Percentiles rank a stretch among this genome's conserved stretches.
Conservation (phyloP, 140 eudicot genomes). For the Cichorium intybus region DNA sequence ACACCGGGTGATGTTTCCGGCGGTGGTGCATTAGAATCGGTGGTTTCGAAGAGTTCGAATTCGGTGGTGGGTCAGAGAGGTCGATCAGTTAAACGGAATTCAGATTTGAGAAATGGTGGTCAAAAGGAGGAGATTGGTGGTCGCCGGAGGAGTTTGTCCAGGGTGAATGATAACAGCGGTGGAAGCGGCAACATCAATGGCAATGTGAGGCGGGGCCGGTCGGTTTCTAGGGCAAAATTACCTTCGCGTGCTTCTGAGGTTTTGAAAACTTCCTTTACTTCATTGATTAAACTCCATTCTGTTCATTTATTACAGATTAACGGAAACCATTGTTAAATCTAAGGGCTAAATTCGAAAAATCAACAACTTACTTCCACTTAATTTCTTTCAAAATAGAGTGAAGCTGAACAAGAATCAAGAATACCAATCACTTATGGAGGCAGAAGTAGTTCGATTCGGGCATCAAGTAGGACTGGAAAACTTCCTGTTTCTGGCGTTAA, state of each 20-base stretch:
- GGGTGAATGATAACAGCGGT: constrained; percentile 25
- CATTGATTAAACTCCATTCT: background rate
- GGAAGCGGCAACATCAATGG: constrained; percentile 34
- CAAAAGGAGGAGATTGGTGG: constrained; percentile 33
- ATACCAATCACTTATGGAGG: constrained; percentile 12
- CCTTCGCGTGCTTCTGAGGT: constrained; percentile 43
- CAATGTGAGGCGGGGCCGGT: constrained; percentile 35
- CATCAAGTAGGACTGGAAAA: constrained; percentile 27
- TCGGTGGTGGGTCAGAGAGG: constrained; percentile 49
- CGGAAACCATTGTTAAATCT: too few relatives aligned
- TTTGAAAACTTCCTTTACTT: background rate
- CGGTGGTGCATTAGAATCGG: background rate
- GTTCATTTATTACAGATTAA: constrained; percentile 1
- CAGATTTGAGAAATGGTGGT: constrained; percentile 26
- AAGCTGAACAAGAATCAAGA: constrained; percentile 39
- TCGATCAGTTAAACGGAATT: constrained; percentile 48
- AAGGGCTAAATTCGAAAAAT: too few relatives aligned
- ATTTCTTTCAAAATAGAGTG: constrained; percentile 38
- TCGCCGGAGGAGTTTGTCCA: constrained; percentile 51
- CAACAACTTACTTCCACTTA: background rate
- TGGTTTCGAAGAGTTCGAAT: constrained; percentile 3
- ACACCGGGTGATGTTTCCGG: background rate
- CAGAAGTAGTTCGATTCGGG: constrained; percentile 19
- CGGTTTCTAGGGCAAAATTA: constrained; percentile 28
- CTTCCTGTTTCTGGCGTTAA: constrained; percentile 18